Percentiles rank a stretch among this genome's conserved stretches.
phyloP scores from a whole-genome alignment of 768 basidiomycete genomes.

The Tricholoma sp. region DNA sequence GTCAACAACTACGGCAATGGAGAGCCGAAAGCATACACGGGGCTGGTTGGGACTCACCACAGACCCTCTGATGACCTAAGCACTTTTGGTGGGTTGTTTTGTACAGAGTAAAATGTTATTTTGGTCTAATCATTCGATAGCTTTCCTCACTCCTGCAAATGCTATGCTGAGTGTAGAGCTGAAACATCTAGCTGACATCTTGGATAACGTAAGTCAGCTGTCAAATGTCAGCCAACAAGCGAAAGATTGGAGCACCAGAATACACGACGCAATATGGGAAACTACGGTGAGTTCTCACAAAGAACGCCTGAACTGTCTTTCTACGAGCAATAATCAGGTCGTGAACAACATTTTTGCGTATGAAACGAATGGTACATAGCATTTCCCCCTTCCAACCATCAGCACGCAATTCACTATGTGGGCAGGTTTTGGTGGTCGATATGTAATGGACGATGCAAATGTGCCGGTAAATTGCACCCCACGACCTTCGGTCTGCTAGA shows the following conservation, averaged over 20 bases:
- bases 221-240: constrained; percentile 51
- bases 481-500: not conserved
- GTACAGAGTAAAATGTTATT: not conserved
- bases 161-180: constrained; percentile 80
- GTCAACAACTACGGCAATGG: constrained; percentile 67
- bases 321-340: constrained; percentile 34
- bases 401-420: not conserved
- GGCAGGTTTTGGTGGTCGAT: constrained; percentile 60
- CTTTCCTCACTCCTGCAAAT: constrained; percentile 75
- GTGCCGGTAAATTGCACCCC: constrained; percentile 53
- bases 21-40: constrained; percentile 72
- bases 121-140: constrained; percentile 25
- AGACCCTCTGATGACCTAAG: constrained; percentile 74
- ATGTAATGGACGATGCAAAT: constrained; percentile 85
- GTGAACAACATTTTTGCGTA: constrained; percentile 69
- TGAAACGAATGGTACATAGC: constrained; percentile 67
- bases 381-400: not conserved
- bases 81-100: constrained; percentile 45
- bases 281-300: constrained; percentile 40
- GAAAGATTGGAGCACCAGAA: constrained; percentile 51
- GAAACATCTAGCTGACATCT: constrained; percentile 49
- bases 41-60: constrained; percentile 72
- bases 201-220: constrained; percentile 45
- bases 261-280: constrained; percentile 57
- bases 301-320: not conserved